These are phyloP conservation scores for Termitomyces heimii DNA, from an alignment of 768 basidiomycete genomes.

Conservation along the genomic window DNA sequence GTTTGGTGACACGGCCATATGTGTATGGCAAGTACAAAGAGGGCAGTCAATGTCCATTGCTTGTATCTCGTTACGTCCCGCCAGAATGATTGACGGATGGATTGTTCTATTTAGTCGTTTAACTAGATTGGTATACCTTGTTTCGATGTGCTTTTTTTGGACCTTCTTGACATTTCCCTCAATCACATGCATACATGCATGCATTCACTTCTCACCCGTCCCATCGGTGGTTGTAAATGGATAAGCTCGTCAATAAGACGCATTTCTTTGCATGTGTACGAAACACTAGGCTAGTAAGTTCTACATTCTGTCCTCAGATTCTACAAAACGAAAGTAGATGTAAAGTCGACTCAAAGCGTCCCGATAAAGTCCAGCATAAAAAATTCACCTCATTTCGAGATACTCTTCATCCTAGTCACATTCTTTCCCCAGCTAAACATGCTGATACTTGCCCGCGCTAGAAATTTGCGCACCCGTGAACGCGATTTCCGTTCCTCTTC, in stretches of 20 bases:
- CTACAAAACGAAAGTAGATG: constrained; percentile 10
- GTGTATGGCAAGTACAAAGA: constrained; percentile 44
- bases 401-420: constrained; percentile 6
- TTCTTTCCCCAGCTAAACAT: constrained; percentile 16
- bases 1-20: constrained; percentile 64
- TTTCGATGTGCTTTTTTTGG: not conserved
- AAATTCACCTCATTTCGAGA: not conserved
- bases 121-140: not conserved
- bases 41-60: constrained; percentile 59
- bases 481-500: not conserved
- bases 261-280: not conserved
- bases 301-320: not conserved
- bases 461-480: constrained; percentile 11
- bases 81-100: not conserved
- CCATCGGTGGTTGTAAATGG: not conserved
- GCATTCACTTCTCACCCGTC: too few relatives aligned
- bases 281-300: not conserved
- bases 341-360: not conserved
- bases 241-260: not conserved
- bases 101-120: not conserved
- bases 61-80: constrained; percentile 33
- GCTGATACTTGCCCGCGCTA: constrained; percentile 13
- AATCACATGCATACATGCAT: not conserved
- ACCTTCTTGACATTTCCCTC: not conserved
- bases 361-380: not conserved